Percentiles rank a stretch among this genome's conserved stretches.
Conservation (phyloP, 176 grass and related monocot genomes). For the Phoenix dactylifera region DNA sequence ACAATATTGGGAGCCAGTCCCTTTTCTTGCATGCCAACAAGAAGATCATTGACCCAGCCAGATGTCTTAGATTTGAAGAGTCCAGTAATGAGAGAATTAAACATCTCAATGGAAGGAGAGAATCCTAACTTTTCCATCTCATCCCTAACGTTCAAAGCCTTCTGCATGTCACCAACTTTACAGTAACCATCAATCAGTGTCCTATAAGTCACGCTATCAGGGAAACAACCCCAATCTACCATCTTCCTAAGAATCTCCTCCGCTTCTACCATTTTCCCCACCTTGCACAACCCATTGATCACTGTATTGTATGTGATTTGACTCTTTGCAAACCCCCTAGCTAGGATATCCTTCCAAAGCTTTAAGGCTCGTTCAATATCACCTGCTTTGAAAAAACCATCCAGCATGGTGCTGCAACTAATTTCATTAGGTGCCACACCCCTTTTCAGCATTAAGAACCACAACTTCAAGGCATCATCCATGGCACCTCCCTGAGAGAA, state of each 20-base stretch:
- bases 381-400: constrained; percentile 74
- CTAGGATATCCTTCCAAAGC: constrained; percentile 84
- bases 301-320: constrained; percentile 46
- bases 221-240: constrained; percentile 45
- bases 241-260: constrained; percentile 52
- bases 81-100: constrained; percentile 85
- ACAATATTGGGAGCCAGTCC: constrained; percentile 52
- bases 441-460: constrained; percentile 89
- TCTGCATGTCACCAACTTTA: constrained; percentile 51
- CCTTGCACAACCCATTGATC: constrained; percentile 77
- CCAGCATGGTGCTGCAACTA: constrained; percentile 66
- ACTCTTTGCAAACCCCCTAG: constrained; percentile 65
- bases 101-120: constrained; percentile 73
- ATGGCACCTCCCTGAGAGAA: constrained; percentile 54
- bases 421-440: constrained; percentile 69
- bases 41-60: constrained; percentile 42
- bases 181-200: constrained; percentile 73
- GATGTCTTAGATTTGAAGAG: constrained; percentile 42
- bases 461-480: constrained; percentile 68
- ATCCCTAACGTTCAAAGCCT: constrained; percentile 43
- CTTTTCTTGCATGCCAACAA: constrained; percentile 41
- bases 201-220: constrained; percentile 74
- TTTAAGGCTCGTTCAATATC: constrained; percentile 48
- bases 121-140: constrained; percentile 56
- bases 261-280: constrained; percentile 50